Conservation (phyloP, 441 rosid species). For the Adansonia madagascariensis region DNA sequence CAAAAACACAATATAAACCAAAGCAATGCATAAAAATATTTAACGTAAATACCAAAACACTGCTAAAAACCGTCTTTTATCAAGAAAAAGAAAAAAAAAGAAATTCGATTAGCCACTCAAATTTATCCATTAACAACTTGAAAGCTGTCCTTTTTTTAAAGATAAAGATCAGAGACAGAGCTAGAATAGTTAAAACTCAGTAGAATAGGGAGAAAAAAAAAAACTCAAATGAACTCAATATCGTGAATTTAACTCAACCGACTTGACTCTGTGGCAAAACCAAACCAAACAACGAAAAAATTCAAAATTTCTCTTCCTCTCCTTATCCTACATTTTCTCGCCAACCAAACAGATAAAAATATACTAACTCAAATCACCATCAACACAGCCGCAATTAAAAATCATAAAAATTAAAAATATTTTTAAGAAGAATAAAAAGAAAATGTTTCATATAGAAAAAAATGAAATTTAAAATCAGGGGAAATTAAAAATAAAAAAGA, state of each 20-base stretch:
- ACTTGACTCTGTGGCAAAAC: background rate
- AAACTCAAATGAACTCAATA: background rate
- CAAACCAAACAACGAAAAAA: background rate
- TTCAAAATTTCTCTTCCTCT: background rate
- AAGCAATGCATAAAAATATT: background rate
- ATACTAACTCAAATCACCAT: background rate
- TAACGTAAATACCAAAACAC: background rate
- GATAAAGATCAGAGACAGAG: background rate
- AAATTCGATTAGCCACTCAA: background rate
- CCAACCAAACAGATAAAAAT: slow-evolving; percentile 23
- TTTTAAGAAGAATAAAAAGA: background rate
- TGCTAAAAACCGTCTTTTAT: background rate
- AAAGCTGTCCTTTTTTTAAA: background rate
- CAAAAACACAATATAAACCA: background rate
- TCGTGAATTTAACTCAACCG: background rate
- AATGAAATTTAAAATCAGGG: background rate
- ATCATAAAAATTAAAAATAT: background rate
- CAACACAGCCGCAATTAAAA: background rate
- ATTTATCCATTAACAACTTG: background rate
- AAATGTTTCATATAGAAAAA: background rate
- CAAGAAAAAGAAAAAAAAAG: background rate
- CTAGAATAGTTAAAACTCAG: background rate
- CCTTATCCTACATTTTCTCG: slow-evolving; percentile 29
- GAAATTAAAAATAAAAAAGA: background rate
- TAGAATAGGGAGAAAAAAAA: background rate